These are phyloP conservation scores for Strobilomyces confusus DNA, from an alignment of 768 basidiomycete species.

Conservation along the genomic window DNA sequence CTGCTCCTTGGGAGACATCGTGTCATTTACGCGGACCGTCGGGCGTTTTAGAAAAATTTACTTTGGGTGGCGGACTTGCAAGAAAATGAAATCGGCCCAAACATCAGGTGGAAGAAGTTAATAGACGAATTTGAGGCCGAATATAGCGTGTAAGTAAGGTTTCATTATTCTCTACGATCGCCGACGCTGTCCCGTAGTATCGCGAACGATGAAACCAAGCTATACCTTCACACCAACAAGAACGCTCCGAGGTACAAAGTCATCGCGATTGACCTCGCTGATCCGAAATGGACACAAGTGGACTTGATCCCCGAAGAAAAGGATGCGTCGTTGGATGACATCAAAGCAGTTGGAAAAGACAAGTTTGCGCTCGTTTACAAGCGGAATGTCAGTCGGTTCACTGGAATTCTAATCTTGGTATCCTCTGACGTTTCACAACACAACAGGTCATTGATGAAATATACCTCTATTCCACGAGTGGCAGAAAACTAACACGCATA, in stretches of 20 bases:
- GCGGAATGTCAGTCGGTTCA: constrained; percentile 52
- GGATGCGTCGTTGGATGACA: constrained; percentile 54
- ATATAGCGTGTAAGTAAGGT: constrained; percentile 53
- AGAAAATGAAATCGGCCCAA: constrained; percentile 52
- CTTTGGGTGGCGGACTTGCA: constrained; percentile 71
- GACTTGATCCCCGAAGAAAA: constrained; percentile 70
- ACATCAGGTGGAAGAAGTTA: constrained; percentile 72
- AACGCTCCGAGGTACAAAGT: constrained; percentile 65
- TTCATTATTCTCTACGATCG: not conserved
- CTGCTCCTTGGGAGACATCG: not conserved
- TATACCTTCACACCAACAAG: constrained; percentile 64
- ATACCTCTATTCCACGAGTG: constrained; percentile 60
- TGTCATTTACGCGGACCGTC: not conserved
- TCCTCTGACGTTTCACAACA: constrained; percentile 3
- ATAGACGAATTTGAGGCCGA: constrained; percentile 64
- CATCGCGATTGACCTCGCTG: constrained; percentile 58
- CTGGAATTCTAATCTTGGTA: not conserved
- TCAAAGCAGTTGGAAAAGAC: constrained; percentile 47
- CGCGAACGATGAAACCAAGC: constrained; percentile 55
- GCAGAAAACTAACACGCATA: constrained; percentile 51
- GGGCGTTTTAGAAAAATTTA: constrained; percentile 59
- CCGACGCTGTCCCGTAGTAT: constrained; percentile 39
- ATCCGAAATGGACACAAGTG: constrained; percentile 41
- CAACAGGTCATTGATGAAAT: constrained; percentile 73
- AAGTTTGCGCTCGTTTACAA: constrained; percentile 63